These are phyloP conservation scores for Chamaecyparis obtusa DNA, from an alignment of 75 land plant species.

Conservation along the genomic window DNA sequence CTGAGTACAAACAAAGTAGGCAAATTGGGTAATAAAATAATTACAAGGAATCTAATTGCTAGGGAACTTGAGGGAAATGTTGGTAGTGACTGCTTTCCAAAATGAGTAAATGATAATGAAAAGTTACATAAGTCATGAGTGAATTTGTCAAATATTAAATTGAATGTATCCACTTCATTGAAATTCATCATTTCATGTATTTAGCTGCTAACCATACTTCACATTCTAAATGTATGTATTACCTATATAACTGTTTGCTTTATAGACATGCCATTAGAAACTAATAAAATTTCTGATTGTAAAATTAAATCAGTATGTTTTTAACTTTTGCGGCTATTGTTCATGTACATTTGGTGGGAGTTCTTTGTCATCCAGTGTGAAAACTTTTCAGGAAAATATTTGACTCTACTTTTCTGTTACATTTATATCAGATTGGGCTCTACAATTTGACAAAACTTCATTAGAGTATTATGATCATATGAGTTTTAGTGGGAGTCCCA, in stretches of 20 bases:
- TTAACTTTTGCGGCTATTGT: background rate
- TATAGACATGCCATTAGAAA: background rate
- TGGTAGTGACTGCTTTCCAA: background rate
- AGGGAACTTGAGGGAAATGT: background rate
- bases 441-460: constrained; percentile 42
- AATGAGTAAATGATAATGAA: background rate
- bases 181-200: background rate
- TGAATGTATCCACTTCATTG: too few species aligned
- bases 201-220: background rate
- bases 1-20: background rate
- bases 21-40: background rate
- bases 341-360: background rate
- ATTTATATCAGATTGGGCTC: background rate
- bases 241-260: background rate
- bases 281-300: background rate
- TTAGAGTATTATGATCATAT: constrained; percentile 67
- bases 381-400: background rate
- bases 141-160: constrained; percentile 4
- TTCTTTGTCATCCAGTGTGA: background rate
- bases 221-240: background rate
- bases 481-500: constrained; percentile 64
- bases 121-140: background rate
- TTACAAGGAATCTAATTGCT: background rate
- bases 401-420: background rate
- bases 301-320: background rate